Percentiles rank a stretch among this genome's conserved stretches.
These are phyloP conservation scores for Neurospora sp. DNA, from an alignment of 495 filamentous ascomycete genomes.

Conservation along the genomic window DNA sequence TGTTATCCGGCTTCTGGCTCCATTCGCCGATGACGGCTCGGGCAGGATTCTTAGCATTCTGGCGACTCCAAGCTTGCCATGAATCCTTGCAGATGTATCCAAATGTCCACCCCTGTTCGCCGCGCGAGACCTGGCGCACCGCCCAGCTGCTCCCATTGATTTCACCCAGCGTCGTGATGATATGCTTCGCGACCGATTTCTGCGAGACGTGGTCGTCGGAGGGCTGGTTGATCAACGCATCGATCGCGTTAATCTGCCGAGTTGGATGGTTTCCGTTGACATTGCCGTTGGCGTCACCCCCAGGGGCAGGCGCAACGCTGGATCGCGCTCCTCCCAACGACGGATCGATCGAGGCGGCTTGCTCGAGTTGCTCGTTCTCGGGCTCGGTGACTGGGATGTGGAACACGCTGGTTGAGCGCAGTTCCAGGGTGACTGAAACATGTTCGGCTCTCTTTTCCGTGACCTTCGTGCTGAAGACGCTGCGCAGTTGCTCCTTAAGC, in stretches of 20 bases:
- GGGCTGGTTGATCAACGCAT: slow-evolving; percentile 33
- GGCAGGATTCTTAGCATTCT: slow-evolving; percentile 24
- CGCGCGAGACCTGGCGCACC: slow-evolving; percentile 28
- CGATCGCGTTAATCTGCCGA: slow-evolving; percentile 22
- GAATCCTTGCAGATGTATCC: slow-evolving; percentile 40
- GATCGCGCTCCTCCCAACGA: slow-evolving; percentile 15
- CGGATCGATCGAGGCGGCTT: slow-evolving; percentile 15
- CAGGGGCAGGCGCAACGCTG: slow-evolving; percentile 1
- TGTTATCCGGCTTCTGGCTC: slow-evolving; percentile 24
- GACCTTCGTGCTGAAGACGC: slow-evolving; percentile 22
- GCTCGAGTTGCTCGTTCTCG: slow-evolving; percentile 23
- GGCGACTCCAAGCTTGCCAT: slow-evolving; percentile 34
- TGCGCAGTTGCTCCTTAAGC: slow-evolving; percentile 28
- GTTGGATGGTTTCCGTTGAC: slow-evolving; percentile 3
- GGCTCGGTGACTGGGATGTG: slow-evolving; percentile 21
- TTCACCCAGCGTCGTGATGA: slow-evolving; percentile 25
- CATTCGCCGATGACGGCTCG: slow-evolving; percentile 30
- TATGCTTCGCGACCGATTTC: slow-evolving; percentile 29
- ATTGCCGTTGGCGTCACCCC: neutral
- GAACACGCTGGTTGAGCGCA: slow-evolving; percentile 27
- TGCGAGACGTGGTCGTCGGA: slow-evolving; percentile 33
- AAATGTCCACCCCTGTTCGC: slow-evolving; percentile 37
- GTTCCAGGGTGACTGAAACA: slow-evolving; percentile 27
- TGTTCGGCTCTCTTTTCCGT: slow-evolving; percentile 32
- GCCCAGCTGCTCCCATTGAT: slow-evolving; percentile 34